Conservation (phyloP, 192 early-diverging fungal genomes). For the Coemansia sp. region DNA sequence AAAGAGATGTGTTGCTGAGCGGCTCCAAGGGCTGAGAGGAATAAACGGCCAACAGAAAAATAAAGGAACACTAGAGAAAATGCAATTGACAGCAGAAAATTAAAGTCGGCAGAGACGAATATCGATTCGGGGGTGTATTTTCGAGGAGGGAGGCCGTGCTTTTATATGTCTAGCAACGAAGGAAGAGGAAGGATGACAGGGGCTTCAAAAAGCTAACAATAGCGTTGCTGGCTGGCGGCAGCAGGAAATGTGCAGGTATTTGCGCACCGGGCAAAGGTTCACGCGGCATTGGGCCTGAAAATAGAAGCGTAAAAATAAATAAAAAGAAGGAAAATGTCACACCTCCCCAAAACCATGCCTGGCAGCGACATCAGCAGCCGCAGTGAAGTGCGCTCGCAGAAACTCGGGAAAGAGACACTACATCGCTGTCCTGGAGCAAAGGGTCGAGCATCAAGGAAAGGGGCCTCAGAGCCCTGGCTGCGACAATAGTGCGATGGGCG, state of each 20-base stretch:
- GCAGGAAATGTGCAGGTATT: constrained; percentile 5
- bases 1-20: not conserved
- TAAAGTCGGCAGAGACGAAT: constrained; percentile 23
- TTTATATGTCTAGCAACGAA: not conserved
- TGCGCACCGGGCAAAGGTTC: constrained; percentile 1
- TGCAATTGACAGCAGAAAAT: not conserved
- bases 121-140: not conserved
- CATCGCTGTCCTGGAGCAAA: constrained; percentile 1
- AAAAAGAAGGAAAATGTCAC: not conserved
- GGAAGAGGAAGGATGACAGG: not conserved
- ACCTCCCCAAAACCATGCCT: not conserved
- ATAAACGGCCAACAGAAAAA: not conserved
- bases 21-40: too few species aligned
- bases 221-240: not conserved
- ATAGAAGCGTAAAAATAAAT: constrained; percentile 7
- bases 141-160: not conserved
- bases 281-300: not conserved
- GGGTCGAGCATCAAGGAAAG: not conserved
- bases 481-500: not conserved
- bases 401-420: not conserved
- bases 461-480: too few species aligned
- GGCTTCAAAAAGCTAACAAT: constrained; percentile 1
- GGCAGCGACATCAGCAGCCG: not conserved
- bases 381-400: not conserved
- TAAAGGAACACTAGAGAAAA: not conserved